A percentile compares a stretch with the other conserved stretches of the same genome.
Conservation (phyloP, 495 filamentous ascomycete genomes). For the Ascobolus immersus region DNA sequence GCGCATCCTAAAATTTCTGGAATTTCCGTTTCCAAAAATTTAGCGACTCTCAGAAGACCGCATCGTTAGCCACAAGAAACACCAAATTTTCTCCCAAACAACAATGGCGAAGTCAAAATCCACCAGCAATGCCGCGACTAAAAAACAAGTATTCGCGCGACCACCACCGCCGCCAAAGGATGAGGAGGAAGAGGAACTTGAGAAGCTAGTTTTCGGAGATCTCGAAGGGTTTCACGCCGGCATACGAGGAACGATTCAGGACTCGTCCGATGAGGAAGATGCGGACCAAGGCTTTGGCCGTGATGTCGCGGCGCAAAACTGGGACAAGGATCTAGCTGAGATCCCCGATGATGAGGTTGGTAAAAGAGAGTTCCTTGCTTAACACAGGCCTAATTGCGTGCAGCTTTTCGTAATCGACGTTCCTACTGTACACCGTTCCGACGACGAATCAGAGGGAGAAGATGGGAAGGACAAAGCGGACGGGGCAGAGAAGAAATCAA, state of each 20-base stretch:
- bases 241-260: conserved; percentile 30
- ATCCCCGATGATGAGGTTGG: conserved; percentile 13
- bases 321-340: conserved; percentile 8
- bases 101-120: no score
- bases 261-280: conserved; percentile 9
- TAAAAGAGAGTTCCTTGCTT: background rate
- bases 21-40: no score
- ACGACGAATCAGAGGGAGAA: conserved; percentile 28
- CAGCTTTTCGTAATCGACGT: background rate
- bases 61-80: no score
- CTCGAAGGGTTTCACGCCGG: conserved; percentile 46
- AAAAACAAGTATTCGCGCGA: background rate
- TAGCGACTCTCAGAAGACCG: no score
- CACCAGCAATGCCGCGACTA: no score
- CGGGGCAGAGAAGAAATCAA: no score
- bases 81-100: no score
- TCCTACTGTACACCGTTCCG: conserved; percentile 35
- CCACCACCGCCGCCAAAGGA: conserved; percentile 28
- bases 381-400: background rate
- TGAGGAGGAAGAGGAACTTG: conserved; percentile 55
- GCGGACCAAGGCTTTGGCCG: conserved; percentile 6
- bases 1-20: no score
- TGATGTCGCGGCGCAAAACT: background rate
- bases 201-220: conserved; percentile 66
- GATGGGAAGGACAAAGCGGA: conserved; percentile 18